Conservation (phyloP, 805 yeast species). For the Saturnispora silvae region DNA sequence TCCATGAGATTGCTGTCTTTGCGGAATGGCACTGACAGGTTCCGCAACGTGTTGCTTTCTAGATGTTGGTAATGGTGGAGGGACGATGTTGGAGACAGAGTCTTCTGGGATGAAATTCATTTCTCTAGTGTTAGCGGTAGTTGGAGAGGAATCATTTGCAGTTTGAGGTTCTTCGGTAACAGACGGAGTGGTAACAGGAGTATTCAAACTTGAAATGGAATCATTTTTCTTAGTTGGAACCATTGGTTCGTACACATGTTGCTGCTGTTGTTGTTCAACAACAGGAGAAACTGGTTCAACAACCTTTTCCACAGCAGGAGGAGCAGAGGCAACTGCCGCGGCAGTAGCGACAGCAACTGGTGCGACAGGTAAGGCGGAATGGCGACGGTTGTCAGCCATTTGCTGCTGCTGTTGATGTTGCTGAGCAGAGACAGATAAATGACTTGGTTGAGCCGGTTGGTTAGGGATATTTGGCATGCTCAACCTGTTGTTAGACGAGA, state of each 20-base stretch:
- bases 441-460: background rate
- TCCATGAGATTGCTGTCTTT: slow-evolving; percentile 20
- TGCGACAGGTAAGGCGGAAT: slow-evolving; percentile 1
- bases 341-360: background rate
- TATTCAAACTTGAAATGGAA: background rate
- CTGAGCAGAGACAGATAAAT: background rate
- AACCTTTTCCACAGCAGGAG: slow-evolving; percentile 8
- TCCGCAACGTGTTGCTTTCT: slow-evolving; percentile 21
- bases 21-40: slow-evolving; percentile 2
- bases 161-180: slow-evolving; percentile 2
- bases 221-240: background rate
- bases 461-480: background rate
- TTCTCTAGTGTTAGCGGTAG: slow-evolving; percentile 3
- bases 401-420: background rate
- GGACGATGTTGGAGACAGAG: slow-evolving; percentile 4
- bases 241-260: background rate
- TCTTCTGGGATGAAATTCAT: slow-evolving; percentile 14
- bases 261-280: background rate
- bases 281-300: background rate
- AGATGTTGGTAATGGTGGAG: slow-evolving; percentile 28
- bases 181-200: background rate
- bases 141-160: slow-evolving; percentile 4
- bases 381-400: background rate
- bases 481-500: slow-evolving; percentile 5
- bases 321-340: slow-evolving; percentile 24